These are phyloP conservation scores for Penicillium expansum DNA, from an alignment of 2,329 filamentous ascomycete species.

Conservation along the genomic window DNA sequence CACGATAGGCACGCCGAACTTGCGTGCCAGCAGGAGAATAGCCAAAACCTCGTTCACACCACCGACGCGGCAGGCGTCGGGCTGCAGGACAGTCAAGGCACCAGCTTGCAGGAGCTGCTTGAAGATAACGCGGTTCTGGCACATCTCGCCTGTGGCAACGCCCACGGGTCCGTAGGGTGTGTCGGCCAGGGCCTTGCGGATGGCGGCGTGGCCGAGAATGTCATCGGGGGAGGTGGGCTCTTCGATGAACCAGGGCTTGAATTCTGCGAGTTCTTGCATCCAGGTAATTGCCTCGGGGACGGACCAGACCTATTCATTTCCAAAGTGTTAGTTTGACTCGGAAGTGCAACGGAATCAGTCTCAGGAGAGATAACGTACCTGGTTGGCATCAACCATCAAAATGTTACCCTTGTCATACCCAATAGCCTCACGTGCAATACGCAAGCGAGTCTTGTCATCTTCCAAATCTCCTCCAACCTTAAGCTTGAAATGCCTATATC, in stretches of 20 bases:
- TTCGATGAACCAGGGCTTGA: slow-evolving; percentile 86
- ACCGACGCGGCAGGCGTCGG: slow-evolving; percentile 84
- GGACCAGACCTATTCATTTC: slow-evolving; percentile 63
- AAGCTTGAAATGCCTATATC: slow-evolving; percentile 85
- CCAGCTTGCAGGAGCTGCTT: slow-evolving; percentile 81
- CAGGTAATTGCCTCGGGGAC: slow-evolving; percentile 85
- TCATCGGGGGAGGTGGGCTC: slow-evolving; percentile 90
- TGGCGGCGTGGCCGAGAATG: slow-evolving; percentile 80
- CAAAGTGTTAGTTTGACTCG: neutral
- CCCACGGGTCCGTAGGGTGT: slow-evolving; percentile 62
- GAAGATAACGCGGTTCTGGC: slow-evolving; percentile 90
- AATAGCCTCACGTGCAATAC: slow-evolving; percentile 74
- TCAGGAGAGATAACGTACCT: slow-evolving; percentile 47
- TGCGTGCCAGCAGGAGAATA: slow-evolving; percentile 74
- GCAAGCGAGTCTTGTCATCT: slow-evolving; percentile 67
- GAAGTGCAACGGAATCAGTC: neutral
- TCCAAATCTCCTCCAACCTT: slow-evolving; percentile 77
- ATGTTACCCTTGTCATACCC: slow-evolving; percentile 80
- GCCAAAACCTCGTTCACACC: slow-evolving; percentile 90
- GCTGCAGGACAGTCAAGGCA: slow-evolving; percentile 84
- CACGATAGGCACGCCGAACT: slow-evolving; percentile 73
- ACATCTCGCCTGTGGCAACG: slow-evolving; percentile 92
- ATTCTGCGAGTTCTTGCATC: slow-evolving; percentile 78
- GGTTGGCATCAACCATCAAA: slow-evolving; percentile 91
- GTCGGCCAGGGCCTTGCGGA: slow-evolving; percentile 70